Percentiles rank a stretch among this genome's conserved stretches.
Evolutionary conservation across 2,329 filamentous ascomycete genomes (phyloP).

Genomic region (Trichophyton mentagrophytes): DNA sequence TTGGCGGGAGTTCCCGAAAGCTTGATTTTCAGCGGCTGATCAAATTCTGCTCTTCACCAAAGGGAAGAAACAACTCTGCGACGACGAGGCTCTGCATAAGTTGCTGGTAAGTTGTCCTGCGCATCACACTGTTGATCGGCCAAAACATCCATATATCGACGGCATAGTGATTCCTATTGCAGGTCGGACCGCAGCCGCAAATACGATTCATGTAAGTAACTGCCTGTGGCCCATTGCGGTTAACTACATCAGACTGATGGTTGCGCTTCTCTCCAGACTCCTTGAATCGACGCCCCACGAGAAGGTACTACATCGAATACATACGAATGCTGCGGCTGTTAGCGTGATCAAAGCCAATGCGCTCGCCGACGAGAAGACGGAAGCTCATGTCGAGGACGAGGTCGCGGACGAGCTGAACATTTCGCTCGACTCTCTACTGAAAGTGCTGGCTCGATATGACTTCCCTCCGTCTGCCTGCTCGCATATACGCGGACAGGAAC

Average conservation of each 20-base stretch:
- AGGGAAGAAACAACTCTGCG: slow-evolving; percentile 8
- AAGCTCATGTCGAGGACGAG: neutral
- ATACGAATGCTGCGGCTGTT: neutral
- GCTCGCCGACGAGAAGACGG: slow-evolving; percentile 7
- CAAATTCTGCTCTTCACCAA: neutral
- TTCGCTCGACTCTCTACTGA: slow-evolving; percentile 7
- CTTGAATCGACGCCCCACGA: slow-evolving; percentile 10
- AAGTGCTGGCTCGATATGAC: slow-evolving; percentile 9
- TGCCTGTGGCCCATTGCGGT: neutral
- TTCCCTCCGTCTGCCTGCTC: slow-evolving; percentile 10
- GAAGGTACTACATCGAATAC: slow-evolving; percentile 6
- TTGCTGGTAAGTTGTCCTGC: slow-evolving; percentile 3
- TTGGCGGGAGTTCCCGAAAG: slow-evolving; percentile 7
- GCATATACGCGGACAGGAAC: slow-evolving; percentile 9
- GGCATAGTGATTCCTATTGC: neutral
- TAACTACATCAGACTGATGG: neutral
- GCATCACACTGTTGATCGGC: neutral
- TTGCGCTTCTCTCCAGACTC: neutral
- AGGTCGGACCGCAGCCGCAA: slow-evolving; percentile 7
- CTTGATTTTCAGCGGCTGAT: slow-evolving; percentile 4
- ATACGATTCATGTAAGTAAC: slow-evolving; percentile 8
- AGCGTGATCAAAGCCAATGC: slow-evolving; percentile 8
- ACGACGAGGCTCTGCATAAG: slow-evolving; percentile 6
- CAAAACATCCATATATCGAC: neutral
- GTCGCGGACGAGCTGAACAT: slow-evolving; percentile 8